Evolutionary conservation across 768 basidiomycete genomes (phyloP), one percentile per base, ranked within the genome.

Genomic region (Mycena vulgaris): DNA sequence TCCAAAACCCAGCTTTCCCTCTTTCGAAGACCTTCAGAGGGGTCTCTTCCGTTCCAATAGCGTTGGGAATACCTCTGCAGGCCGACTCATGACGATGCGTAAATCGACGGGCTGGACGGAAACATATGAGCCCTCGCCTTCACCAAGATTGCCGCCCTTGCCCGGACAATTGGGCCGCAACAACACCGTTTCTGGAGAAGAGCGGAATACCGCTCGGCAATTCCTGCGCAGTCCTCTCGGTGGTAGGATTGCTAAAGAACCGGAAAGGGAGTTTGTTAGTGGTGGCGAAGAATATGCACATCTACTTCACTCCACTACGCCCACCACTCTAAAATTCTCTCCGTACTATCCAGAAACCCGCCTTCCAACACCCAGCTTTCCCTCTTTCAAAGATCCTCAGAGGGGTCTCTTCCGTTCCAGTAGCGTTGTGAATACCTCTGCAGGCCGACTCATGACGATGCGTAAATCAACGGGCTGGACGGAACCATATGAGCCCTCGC

Each of bases 11-110:
- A 79, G 89, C 75, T 80, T 93, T 39, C 95, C 95, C 0, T 89
- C 93, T 5, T 84, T 97, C 8, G 93, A 95, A 75, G 93, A 92
- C 25, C 82, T 97, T 40, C 91, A 92, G 77, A 89, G 85, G 75
- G 92, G 92, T 19, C 87, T 98, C 3, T 91, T 94, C 76, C 91
- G 96, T 23, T 97, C 96, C 2, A 96, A 97, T 78, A 97, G 96
- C 76, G 94, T 94, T n/a, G 93, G 93, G 25, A 88, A 92, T 60
- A 88, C 91, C 58, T 88, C 92, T 76, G 90, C 89, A 33, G 83
- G 83, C 35, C 84, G 93, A 53, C 87, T 89, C 74, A 83, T 90
- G 80, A 95, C 95, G 5, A 89, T 97, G 89, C 90, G 90, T 71
- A 96, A 95, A 78, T 84, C 97, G 64, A 95, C 93, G 1, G 93